Evolutionary conservation across 148 eudicot species (phyloP), one percentile per base, ranked within the genome.

Genomic region (Nepenthes gracilis): DNA sequence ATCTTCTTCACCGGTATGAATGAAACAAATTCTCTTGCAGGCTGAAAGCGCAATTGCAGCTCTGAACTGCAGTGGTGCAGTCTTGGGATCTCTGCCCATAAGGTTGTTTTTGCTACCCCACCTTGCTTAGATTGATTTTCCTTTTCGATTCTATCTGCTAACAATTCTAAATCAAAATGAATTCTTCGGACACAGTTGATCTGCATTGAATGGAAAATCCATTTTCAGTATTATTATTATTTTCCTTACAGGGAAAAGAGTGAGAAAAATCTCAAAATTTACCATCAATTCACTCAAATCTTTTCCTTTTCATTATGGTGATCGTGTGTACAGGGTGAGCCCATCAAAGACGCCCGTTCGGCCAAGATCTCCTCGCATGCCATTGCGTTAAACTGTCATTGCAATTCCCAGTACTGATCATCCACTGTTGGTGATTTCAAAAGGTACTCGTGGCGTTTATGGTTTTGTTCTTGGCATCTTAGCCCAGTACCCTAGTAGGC

Each of bases 21-120:
- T 40, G 23, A 40, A 40, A 8, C 8, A 8, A 40, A 40, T 40
- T 8, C 23, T 40, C 8, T 8, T 72, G 61, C 83, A 85, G 92
- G 92, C 92, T 70, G 92, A 85, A 75, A 82, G 87, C 71, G 92
- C 92, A 33, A 85, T 85, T 74, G 64, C 77, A 38, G 92, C 92
- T 64, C 77, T 85, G 74, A 85, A 78, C 78, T 83, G 83, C 53
- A 85, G 88, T 38, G 92, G 92, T 43, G 75, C 68, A 4, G 74
- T 83, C 54, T 63, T 85, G 62, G 88, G 92, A 72, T 57, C 85
- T 1, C 69, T 83, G 61, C 92, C 88, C 35, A 83, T 85, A 71
- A 83, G 92, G 92, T 85, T 36, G n/a, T 57, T 56, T 76, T 12
- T 11, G 14, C 15, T 23, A 52, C 45, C 45, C 8, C 45, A 0